phyloP scores from a whole-genome alignment of 805 yeast species.

The Teunomyces gatunensis region DNA sequence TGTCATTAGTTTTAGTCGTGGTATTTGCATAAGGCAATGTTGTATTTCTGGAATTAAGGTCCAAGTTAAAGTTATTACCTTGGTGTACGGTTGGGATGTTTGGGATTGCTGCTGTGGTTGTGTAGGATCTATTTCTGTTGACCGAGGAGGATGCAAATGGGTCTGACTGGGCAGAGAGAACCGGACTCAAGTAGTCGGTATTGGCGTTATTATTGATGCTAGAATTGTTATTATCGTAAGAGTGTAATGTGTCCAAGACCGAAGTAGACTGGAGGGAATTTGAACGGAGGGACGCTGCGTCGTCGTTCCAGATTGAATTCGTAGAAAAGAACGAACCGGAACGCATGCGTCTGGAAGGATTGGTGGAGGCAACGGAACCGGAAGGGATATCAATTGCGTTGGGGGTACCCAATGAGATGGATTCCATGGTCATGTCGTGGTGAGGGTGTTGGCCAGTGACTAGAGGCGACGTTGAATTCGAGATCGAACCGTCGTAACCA shows the following conservation, averaged over 20 bases:
- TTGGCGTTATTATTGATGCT: conserved; percentile 13
- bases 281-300: conserved; percentile 20
- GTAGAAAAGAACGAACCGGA: conserved; percentile 54
- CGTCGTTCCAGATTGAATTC: conserved; percentile 61
- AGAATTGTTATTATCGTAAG: conserved; percentile 9
- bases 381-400: conserved; percentile 19
- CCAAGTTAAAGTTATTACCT: conserved; percentile 5
- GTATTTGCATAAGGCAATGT: conserved; percentile 23
- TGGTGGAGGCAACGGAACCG: conserved; percentile 14
- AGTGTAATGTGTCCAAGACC: conserved; percentile 17
- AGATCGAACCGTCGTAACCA: conserved; percentile 4
- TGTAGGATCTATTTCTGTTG: conserved; percentile 48
- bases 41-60: conserved; percentile 13
- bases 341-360: conserved; percentile 42
- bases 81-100: conserved; percentile 14
- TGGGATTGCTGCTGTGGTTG: conserved; percentile 42
- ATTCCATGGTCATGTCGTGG: conserved; percentile 13
- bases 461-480: conserved; percentile 9
- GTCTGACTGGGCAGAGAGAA: conserved; percentile 16
- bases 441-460: conserved; percentile 3
- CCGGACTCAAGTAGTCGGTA: conserved; percentile 18
- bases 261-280: conserved; percentile 11
- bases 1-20: conserved; percentile 22
- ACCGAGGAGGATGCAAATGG: conserved; percentile 4
- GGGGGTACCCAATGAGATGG: conserved; percentile 17